Evolutionary conservation across 1,284 basidiomycete genomes (phyloP).

Genomic region (Calocybe gambosa): DNA sequence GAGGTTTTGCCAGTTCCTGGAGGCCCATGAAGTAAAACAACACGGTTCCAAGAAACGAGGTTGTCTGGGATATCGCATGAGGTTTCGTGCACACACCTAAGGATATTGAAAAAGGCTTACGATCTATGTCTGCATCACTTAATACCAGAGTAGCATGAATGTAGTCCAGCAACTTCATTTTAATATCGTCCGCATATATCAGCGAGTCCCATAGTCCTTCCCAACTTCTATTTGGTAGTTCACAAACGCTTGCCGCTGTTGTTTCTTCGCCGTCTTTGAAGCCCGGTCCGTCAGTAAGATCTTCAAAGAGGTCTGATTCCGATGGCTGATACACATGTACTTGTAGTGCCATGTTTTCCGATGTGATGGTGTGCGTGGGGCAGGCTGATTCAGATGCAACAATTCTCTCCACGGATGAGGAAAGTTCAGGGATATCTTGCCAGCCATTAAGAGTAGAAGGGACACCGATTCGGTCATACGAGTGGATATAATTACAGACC

Average conservation of each 20-base stretch:
- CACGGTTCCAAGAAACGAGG: slow-evolving; percentile 91
- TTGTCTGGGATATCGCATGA: slow-evolving; percentile 50
- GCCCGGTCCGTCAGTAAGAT: slow-evolving; percentile 63
- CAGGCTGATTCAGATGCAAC: slow-evolving; percentile 66
- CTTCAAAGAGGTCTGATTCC: slow-evolving; percentile 66
- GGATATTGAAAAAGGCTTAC: slow-evolving; percentile 37
- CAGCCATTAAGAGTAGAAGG: slow-evolving; percentile 69
- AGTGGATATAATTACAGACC: slow-evolving; percentile 55
- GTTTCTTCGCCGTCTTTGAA: slow-evolving; percentile 63
- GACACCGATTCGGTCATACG: slow-evolving; percentile 55
- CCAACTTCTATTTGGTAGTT: slow-evolving; percentile 75
- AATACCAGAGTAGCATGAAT: slow-evolving; percentile 91
- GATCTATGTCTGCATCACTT: slow-evolving; percentile 85
- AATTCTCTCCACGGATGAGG: slow-evolving; percentile 72
- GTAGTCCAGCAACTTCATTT: slow-evolving; percentile 84
- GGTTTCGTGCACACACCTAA: not conserved
- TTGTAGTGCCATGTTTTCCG: slow-evolving; percentile 58
- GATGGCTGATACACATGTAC: slow-evolving; percentile 87
- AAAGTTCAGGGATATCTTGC: slow-evolving; percentile 67
- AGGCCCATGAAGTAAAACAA: slow-evolving; percentile 92
- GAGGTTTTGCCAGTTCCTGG: slow-evolving; percentile 98
- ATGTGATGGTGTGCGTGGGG: slow-evolving; percentile 45
- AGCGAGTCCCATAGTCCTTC: slow-evolving; percentile 92
- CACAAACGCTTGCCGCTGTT: slow-evolving; percentile 81
- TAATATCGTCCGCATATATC: slow-evolving; percentile 88